Conservation (phyloP, 768 basidiomycete species). For the Roridomyces roridus region DNA sequence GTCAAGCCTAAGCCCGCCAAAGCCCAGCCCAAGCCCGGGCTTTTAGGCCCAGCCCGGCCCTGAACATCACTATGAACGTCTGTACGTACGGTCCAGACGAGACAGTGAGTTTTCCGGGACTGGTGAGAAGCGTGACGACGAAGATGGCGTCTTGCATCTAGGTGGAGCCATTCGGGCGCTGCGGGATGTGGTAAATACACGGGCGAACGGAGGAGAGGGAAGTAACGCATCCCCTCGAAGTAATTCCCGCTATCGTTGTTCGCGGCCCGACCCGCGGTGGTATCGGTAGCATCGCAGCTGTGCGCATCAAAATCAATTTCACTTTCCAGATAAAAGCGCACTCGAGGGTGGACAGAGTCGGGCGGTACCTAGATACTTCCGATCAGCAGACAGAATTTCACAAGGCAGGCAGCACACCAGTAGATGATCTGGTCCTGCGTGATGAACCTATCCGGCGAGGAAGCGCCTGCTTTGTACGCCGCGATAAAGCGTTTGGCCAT, state of each 20-base stretch:
- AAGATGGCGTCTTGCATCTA: slow-evolving; percentile 17
- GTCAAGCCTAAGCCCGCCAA: no score
- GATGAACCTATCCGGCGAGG: slow-evolving; percentile 22
- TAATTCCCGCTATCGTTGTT: slow-evolving; percentile 25
- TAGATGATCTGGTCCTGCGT: slow-evolving; percentile 25
- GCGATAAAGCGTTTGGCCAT: slow-evolving; percentile 53
- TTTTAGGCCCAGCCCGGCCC: no score
- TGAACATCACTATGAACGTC: no score
- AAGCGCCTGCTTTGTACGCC: slow-evolving; percentile 52
- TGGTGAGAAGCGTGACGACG: slow-evolving; percentile 20
- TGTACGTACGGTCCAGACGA: slow-evolving; percentile 13
- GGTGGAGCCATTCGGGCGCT: slow-evolving; percentile 19
- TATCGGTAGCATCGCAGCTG: slow-evolving; percentile 26
- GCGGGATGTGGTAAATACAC: no score
- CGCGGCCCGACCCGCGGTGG: slow-evolving; percentile 16
- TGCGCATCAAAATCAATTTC: no score
- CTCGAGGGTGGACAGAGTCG: slow-evolving; percentile 18
- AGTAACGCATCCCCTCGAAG: slow-evolving; percentile 14
- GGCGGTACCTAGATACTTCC: slow-evolving; percentile 24
- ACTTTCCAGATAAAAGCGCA: not conserved
- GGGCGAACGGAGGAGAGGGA: not conserved
- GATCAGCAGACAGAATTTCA: not conserved
- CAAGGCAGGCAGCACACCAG: slow-evolving; percentile 1
- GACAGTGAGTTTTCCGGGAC: slow-evolving; percentile 11
- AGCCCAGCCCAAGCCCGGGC: no score